Evolutionary conservation across 805 yeast genomes (phyloP), one percentile per base, ranked within the genome.

Genomic region (Candida incommunis): DNA sequence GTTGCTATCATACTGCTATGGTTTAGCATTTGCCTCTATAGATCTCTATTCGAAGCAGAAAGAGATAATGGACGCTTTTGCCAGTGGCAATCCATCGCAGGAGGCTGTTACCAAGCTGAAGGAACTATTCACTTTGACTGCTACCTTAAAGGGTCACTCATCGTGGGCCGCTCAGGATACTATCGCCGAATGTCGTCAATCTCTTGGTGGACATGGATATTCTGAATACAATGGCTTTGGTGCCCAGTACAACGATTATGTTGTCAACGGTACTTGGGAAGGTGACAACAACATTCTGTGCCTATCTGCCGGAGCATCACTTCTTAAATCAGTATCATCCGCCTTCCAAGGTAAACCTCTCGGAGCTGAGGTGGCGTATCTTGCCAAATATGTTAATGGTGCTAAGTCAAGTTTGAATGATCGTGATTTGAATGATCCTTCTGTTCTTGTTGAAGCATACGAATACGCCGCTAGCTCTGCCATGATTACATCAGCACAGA

Each of bases 211-310:
- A 25, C 95, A 84, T 64, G 96, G 96, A 35, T 88, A 88, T 66
- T 85, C 94, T 22, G 77, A 87, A n/a, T 88, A 88, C 64, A 77
- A 85, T 51, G 95, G 88, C 1, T 83, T 88, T 60, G 95, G 94
- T 35, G 84, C 81, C 60, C 87, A 87, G 11, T 85, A 77, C 68
- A 74, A 74, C 50, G 96, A 88, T 62, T 90, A 94, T 85, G 95
- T 83, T n/a, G 96, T 88, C 35, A 96, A 88, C 67, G 87, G 95
- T 65, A 88, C 96, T 18, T 88, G 96, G 96, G 96, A 88, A 68
- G 96, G 96, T 63, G 96, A 88, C 64, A 88, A 88, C 68, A 87
- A 79, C 57, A 81, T 88, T 40, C 70, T 88, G 51, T 82, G 87
- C 2, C 76, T 85, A 63, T 80, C 86, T 45, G 76, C 86, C 48